A percentile compares a stretch with the other conserved stretches of the same genome.
Conservation (phyloP, 441 rosid species). For the Corymbia citriodora region DNA sequence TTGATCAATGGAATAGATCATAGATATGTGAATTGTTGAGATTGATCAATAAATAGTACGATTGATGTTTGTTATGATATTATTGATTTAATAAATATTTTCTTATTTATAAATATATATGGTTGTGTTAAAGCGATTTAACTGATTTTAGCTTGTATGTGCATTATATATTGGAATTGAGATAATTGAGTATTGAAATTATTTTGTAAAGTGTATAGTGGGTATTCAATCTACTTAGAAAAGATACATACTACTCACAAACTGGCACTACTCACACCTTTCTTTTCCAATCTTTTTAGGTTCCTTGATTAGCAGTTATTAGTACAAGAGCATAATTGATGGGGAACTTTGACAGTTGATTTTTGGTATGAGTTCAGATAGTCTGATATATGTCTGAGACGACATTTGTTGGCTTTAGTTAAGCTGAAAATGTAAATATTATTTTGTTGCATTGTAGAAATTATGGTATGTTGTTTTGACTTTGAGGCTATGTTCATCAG, state of each 20-base stretch:
- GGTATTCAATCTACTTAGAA: not conserved
- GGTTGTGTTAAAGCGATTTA: not conserved
- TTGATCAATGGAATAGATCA: no score
- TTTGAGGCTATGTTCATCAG: not conserved
- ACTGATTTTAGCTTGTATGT: not conserved
- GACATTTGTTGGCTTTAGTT: no score
- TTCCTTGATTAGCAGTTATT: fast-evolving
- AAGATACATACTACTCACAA: not conserved
- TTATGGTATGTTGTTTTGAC: not conserved
- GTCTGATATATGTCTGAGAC: not conserved
- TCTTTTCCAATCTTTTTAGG: not conserved
- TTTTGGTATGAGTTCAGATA: not conserved
- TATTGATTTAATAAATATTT: not conserved
- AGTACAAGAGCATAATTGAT: not conserved
- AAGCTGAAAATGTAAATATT: no score
- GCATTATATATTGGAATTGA: fast-evolving
- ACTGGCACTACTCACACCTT: fast-evolving
- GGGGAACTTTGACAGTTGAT: not conserved
- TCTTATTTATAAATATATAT: not conserved
- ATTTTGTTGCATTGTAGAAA: no score
- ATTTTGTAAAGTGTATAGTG: not conserved
- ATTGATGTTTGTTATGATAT: not conserved
- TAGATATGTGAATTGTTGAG: not conserved
- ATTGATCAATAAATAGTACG: no score
- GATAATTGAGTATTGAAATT: not conserved